These are phyloP conservation scores for Entomophthora muscae DNA, from an alignment of 371 early-diverging fungal genomes.

Conservation along the genomic window DNA sequence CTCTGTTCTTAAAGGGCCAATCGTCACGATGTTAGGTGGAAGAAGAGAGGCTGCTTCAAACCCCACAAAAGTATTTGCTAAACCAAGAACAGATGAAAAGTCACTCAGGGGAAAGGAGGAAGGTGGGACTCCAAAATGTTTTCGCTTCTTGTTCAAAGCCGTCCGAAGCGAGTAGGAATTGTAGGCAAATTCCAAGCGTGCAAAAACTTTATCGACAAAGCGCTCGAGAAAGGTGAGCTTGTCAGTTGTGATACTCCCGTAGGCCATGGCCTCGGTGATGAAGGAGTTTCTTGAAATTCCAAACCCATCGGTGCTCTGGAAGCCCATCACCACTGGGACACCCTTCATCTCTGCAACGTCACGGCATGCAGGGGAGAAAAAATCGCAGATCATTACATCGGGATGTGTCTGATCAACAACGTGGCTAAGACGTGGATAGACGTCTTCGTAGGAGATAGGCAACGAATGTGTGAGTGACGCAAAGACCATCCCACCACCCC, in stretches of 20 bases:
- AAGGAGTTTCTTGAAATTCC: background rate
- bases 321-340: background rate
- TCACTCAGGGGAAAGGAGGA: background rate
- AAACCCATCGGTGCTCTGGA: background rate
- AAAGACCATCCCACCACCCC: no score
- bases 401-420: background rate
- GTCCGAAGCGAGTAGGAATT: background rate
- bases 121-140: background rate
- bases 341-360: background rate
- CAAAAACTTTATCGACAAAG: background rate
- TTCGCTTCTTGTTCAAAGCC: background rate
- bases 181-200: background rate
- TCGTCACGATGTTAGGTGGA: background rate
- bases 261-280: background rate
- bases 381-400: conserved; percentile 3
- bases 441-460: no score
- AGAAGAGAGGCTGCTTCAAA: background rate
- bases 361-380: no score
- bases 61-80: background rate
- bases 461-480: no score
- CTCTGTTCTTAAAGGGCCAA: no score
- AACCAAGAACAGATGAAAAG: background rate
- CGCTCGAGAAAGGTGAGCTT: background rate
- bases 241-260: background rate
- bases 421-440: no score